These are phyloP conservation scores for Fusarium xylarioides DNA, from an alignment of 2,329 filamentous ascomycete genomes.

Conservation along the genomic window DNA sequence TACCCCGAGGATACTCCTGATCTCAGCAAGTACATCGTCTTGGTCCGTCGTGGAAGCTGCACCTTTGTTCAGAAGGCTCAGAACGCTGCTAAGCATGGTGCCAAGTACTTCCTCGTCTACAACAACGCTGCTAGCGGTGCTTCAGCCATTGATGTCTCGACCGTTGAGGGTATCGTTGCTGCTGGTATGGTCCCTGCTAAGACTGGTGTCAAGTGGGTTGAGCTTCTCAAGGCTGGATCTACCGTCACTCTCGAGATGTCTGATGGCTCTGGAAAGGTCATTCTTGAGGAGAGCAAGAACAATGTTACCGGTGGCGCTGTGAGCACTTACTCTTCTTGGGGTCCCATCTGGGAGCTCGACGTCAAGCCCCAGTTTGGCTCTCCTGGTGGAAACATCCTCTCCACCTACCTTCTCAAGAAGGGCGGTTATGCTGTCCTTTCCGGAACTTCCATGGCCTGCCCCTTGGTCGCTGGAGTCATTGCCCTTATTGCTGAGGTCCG, in stretches of 20 bases:
- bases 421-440: conserved; percentile 62
- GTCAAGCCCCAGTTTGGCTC: conserved; percentile 64
- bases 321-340: conserved; percentile 66
- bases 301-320: conserved; percentile 59
- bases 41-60: conserved; percentile 68
- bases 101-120: conserved; percentile 69
- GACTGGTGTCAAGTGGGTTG: conserved; percentile 14
- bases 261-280: conserved; percentile 44
- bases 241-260: conserved; percentile 56
- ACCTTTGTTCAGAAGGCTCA: conserved; percentile 63
- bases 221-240: conserved; percentile 45
- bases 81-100: conserved; percentile 63
- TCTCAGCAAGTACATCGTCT: conserved; percentile 64
- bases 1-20: conserved; percentile 64
- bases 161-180: conserved; percentile 6
- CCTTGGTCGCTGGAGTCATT: conserved; percentile 62
- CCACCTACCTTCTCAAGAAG: conserved; percentile 59
- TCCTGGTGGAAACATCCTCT: conserved; percentile 66
- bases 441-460: conserved; percentile 69
- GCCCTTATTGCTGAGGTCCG: conserved; percentile 63
- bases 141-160: conserved; percentile 6
- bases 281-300: conserved; percentile 52
- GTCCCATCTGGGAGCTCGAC: conserved; percentile 66
- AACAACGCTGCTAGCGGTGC: conserved; percentile 54
- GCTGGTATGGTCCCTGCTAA: conserved; percentile 13